Conservation (phyloP, 2,329 filamentous ascomycete genomes). For the Fulvia fulva region DNA sequence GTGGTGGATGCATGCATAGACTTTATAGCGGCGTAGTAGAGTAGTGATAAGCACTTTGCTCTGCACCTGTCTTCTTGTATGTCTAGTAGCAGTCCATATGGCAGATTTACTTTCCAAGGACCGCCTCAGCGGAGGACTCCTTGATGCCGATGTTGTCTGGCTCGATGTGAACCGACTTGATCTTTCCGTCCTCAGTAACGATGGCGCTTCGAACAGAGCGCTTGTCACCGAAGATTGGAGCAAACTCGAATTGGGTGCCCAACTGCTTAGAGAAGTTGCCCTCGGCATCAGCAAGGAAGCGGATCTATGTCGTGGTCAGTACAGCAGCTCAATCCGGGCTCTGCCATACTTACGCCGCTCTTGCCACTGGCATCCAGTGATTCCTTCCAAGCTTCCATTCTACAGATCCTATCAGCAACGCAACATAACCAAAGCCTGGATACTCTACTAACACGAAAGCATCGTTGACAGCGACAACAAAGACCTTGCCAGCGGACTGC, state of each 20-base stretch:
- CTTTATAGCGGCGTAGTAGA: not conserved
- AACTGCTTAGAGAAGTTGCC: slow-evolving; percentile 77
- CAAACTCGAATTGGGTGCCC: slow-evolving; percentile 76
- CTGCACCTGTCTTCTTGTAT: not conserved
- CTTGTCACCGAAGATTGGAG: slow-evolving; percentile 73
- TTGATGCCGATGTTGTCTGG: slow-evolving; percentile 53
- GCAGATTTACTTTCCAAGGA: slow-evolving; percentile 7
- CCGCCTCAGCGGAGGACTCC: slow-evolving; percentile 18
- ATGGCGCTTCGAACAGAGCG: slow-evolving; percentile 87
- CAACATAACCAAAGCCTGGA: not conserved
- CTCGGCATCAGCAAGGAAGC: slow-evolving; percentile 80
- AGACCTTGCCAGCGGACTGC: slow-evolving; percentile 76
- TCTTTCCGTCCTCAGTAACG: slow-evolving; percentile 77
- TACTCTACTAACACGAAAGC: slow-evolving; percentile 70
- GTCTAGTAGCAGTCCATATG: not conserved
- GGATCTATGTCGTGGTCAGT: slow-evolving; percentile 56
- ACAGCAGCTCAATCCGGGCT: not conserved
- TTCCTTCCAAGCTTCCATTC: slow-evolving; percentile 82
- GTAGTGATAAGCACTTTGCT: not conserved
- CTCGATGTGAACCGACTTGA: slow-evolving; percentile 77
- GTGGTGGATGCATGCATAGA: not conserved
- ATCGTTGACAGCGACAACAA: slow-evolving; percentile 90
- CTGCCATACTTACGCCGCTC: slow-evolving; percentile 64
- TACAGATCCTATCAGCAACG: slow-evolving; percentile 7
- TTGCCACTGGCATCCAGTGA: slow-evolving; percentile 69